Evolutionary conservation across 1,284 basidiomycete genomes (phyloP).

Genomic region (Tilletiaria anomala): DNA sequence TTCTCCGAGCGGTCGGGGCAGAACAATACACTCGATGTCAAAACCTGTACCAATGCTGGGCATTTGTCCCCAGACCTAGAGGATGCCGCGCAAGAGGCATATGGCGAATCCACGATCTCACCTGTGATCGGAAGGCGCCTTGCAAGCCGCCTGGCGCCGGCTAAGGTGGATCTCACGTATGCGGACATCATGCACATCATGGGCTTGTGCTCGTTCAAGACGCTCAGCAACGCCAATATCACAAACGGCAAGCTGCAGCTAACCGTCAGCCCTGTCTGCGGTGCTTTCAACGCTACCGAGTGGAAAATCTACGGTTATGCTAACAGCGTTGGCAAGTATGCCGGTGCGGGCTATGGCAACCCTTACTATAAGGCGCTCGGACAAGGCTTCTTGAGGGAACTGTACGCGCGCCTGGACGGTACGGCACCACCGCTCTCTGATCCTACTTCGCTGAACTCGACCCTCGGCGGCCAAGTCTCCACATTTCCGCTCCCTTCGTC

Average conservation of each 20-base stretch:
- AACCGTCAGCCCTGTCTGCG: constrained; percentile 5
- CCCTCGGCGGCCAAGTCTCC: constrained; percentile 4
- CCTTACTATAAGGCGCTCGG: constrained; percentile 6
- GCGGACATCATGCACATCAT: constrained; percentile 8
- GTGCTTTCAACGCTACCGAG: constrained; percentile 5
- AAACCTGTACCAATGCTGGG: constrained; percentile 5
- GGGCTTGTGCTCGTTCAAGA: constrained; percentile 8
- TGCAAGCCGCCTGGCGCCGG: constrained; percentile 1
- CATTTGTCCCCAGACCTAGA: constrained; percentile 3
- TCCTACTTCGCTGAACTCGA: constrained; percentile 9
- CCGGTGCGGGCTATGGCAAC: constrained; percentile 10
- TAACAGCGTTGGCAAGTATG: constrained; percentile 9
- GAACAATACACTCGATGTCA: constrained; percentile 13
- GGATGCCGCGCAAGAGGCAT: constrained; percentile 4
- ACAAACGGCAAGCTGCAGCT: constrained; percentile 5
- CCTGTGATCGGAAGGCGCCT: constrained; percentile 7
- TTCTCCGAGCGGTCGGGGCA: constrained; percentile 5
- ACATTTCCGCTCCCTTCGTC: constrained; percentile 10
- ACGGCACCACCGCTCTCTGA: constrained; percentile 1
- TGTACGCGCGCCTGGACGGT: constrained; percentile 5
- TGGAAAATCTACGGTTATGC: constrained; percentile 10
- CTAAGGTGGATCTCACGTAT: constrained; percentile 5
- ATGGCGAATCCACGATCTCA: constrained; percentile 6
- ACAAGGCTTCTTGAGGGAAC: constrained; percentile 8
- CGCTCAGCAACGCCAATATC: constrained; percentile 6